Evolutionary conservation across 148 eudicot genomes (phyloP), one percentile per base, ranked within the genome.

Genomic region (Agrostemma githago): DNA sequence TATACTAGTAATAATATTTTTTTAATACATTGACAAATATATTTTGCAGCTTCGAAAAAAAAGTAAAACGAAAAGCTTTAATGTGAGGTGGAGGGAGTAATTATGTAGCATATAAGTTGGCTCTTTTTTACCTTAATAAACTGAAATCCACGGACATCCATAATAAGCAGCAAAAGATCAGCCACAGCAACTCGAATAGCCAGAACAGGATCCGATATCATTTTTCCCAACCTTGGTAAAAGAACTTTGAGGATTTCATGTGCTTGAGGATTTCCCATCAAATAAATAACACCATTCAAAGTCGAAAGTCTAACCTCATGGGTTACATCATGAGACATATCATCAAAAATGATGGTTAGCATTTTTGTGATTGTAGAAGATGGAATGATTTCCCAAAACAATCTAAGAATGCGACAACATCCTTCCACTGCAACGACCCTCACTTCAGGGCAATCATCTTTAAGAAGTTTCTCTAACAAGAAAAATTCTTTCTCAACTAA

Each of bases 361-460:
- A 88, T 74, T 82, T 92, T 95, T 67, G 97, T 95, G 68, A 95
- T 95, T 70, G 83, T 87, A 40, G 89, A 81, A 48, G 97, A 82
- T 56, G 99, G 96, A 82, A 95, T 89, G 73, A 92, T 80, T 83
- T 95, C 99, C 96, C 99, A 95, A 46, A 92, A 95, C 83, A 92
- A 79, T 83, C 81, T 85, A 66, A 95, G 94, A 79, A 87, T 83
- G 12, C 99, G 96, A 79, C 97, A 92, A 81, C 84, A 81, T 72
- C 99, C 99, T 88, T 95, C 99, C 59, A 92, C 96, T 58, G 96
- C 99, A 70, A 92, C 89, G 65, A 80, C 88, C 82, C 99, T 86
- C 68, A 95, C 85, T 78, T 88, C 97, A 40, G 93, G 91, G 63
- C 99, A 92, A 59, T 87, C 97, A 82, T 95, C 97, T 77, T 82